Evolutionary conservation across 805 yeast species (phyloP), one percentile per base, ranked within the genome.

Genomic region (Ogataea methanolica): DNA sequence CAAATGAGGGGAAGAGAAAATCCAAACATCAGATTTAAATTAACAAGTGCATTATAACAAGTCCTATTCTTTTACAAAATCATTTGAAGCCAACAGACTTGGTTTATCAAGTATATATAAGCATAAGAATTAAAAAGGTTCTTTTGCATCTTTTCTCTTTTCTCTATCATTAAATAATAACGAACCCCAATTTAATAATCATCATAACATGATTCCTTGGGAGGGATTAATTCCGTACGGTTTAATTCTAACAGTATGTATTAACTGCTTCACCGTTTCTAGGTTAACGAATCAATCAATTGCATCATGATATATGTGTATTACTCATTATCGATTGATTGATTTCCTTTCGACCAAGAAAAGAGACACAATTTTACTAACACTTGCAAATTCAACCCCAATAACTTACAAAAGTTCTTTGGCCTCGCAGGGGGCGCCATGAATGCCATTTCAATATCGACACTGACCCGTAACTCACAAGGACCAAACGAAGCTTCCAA

Each of bases 151-250:
- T 26, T 26, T 26, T 26, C 31, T 26, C 31, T 26, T 26, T 1
- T 5, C 31, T 9, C 9, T 26, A 26, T 26, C 9, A 26, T 15
- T 33, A 15, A 33, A 33, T 33, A 14, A 33, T 33, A 33, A 15
- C 7, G 8, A n/a, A 33, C 36, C 36, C 15, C 35, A 15, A 11
- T 15, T 15, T 33, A 7, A 33, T 15, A 37, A 22, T n/a, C 3
- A 22, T 4, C 23, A 14, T n/a, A 39, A 23, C 34, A 78, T 78
- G 83, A 79, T 82, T 74, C 87, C 88, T 53, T 82, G 81, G 71
- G 87, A 82, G 74, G 86, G 83, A 46, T 63, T 82, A 39, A 54
- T 81, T 58, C 86, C 86, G 49, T 81, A 77, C 61, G 82, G 76
- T 53, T 68, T 82, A 51, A 81, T 81, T 69, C 61, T 79, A 43